phyloP scores from a whole-genome alignment of 495 filamentous ascomycete species.

The Xylaria intraflava region DNA sequence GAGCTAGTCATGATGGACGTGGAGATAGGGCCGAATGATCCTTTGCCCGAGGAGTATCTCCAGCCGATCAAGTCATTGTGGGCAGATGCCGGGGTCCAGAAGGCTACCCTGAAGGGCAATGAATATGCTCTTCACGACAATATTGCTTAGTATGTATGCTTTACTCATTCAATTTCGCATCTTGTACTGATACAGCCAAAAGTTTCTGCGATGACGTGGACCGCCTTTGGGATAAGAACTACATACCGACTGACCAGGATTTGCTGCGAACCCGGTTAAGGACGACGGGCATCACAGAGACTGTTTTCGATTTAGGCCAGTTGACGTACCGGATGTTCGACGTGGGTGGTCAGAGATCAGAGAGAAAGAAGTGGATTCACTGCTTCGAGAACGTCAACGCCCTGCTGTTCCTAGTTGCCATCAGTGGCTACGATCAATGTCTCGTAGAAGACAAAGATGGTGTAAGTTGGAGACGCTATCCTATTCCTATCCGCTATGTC shows the following conservation, averaged over 20 bases:
- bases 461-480: constrained; percentile 48
- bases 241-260: constrained; percentile 95
- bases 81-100: constrained; percentile 75
- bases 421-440: constrained; percentile 96
- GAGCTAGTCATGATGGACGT: constrained; percentile 52
- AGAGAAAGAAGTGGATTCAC: constrained; percentile 99
- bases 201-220: constrained; percentile 93
- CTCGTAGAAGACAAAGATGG: constrained; percentile 96
- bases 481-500: neutral
- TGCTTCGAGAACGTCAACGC: constrained; percentile 97
- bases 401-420: constrained; percentile 88
- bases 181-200: constrained; percentile 7
- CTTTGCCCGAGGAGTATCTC: constrained; percentile 61
- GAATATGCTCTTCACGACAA: constrained; percentile 97
- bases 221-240: constrained; percentile 77
- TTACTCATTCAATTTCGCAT: neutral
- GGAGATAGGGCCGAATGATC: constrained; percentile 72
- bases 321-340: constrained; percentile 99
- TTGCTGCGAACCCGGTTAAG: constrained; percentile 85
- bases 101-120: constrained; percentile 81
- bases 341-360: constrained; percentile 92
- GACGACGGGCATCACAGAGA: constrained; percentile 96
- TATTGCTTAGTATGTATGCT: constrained; percentile 70
- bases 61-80: constrained; percentile 79
- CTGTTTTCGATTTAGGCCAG: constrained; percentile 86